Evolutionary conservation across 2,329 filamentous ascomycete species (phyloP).

Genomic region (Alternaria solani): DNA sequence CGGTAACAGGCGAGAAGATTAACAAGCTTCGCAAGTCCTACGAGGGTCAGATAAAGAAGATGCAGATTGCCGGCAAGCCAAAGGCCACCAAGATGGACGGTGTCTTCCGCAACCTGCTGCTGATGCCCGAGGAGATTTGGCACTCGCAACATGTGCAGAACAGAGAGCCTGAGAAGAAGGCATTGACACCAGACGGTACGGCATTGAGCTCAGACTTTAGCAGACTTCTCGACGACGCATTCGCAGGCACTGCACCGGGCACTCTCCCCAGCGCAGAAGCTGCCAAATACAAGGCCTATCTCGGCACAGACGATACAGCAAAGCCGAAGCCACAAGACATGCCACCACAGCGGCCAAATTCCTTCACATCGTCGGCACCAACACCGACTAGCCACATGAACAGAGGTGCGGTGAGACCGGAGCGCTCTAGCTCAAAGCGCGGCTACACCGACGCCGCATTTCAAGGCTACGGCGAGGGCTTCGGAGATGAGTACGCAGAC

Average conservation of each 20-base stretch:
- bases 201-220: conserved; percentile 33
- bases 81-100: conserved; percentile 55
- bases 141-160: conserved; percentile 49
- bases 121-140: conserved; percentile 54
- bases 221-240: conserved; percentile 51
- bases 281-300: conserved; percentile 52
- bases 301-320: conserved; percentile 55
- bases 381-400: conserved; percentile 48
- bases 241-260: conserved; percentile 54
- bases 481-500: conserved; percentile 72
- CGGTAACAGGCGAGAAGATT: conserved; percentile 70
- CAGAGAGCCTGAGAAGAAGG: conserved; percentile 49
- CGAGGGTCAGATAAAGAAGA: conserved; percentile 60
- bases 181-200: conserved; percentile 39
- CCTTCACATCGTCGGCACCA: conserved; percentile 31
- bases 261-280: conserved; percentile 53
- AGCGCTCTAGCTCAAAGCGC: conserved; percentile 74
- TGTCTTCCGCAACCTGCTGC: conserved; percentile 46
- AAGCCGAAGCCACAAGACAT: conserved; percentile 41
- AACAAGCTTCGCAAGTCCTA: conserved; percentile 68
- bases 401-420: conserved; percentile 64
- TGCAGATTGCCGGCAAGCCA: conserved; percentile 59
- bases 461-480: conserved; percentile 77
- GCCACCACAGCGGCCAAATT: conserved; percentile 31
- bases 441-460: conserved; percentile 78